Conservation (phyloP, 352 stramenopile species). For the Phytopythium boreale region DNA sequence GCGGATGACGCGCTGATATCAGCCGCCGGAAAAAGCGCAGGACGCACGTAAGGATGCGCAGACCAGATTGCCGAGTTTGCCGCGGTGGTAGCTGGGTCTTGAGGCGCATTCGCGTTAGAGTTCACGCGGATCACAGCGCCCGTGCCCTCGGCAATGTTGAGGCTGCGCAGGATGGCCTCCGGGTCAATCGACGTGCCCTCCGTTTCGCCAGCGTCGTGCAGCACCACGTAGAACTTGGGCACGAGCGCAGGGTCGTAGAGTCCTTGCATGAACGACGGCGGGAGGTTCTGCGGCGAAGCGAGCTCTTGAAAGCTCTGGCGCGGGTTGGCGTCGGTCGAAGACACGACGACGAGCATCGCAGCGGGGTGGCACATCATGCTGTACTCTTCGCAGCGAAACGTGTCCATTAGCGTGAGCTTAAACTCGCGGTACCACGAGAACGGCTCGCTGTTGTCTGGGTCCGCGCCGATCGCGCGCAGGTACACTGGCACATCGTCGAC, state of each 20-base stretch:
- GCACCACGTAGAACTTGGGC: constrained; percentile 86
- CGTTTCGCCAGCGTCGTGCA: constrained; percentile 84
- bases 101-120: constrained; percentile 19
- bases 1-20: constrained; percentile 2
- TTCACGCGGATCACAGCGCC: constrained; percentile 70
- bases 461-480: constrained; percentile 51
- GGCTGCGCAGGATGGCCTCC: constrained; percentile 66
- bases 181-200: constrained; percentile 77
- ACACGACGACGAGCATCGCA: constrained; percentile 75
- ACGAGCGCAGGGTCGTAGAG: constrained; percentile 74
- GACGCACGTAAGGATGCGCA: constrained; percentile 62
- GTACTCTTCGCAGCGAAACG: constrained; percentile 81
- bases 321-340: constrained; percentile 79
- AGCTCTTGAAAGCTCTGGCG: constrained; percentile 76
- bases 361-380: constrained; percentile 71
- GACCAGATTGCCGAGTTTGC: constrained; percentile 33
- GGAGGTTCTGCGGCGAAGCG: constrained; percentile 38
- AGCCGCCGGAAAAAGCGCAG: constrained; percentile 36
- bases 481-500: constrained; percentile 71
- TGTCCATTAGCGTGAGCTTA: constrained; percentile 75
- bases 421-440: constrained; percentile 84
- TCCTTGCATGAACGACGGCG: constrained; percentile 59
- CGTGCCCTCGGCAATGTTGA: constrained; percentile 47
- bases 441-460: constrained; percentile 34
- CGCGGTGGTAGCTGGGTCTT: not conserved